These are phyloP conservation scores for Zygotorulaspora mrakii DNA, from an alignment of 1,139 yeast genomes.

Conservation along the genomic window DNA sequence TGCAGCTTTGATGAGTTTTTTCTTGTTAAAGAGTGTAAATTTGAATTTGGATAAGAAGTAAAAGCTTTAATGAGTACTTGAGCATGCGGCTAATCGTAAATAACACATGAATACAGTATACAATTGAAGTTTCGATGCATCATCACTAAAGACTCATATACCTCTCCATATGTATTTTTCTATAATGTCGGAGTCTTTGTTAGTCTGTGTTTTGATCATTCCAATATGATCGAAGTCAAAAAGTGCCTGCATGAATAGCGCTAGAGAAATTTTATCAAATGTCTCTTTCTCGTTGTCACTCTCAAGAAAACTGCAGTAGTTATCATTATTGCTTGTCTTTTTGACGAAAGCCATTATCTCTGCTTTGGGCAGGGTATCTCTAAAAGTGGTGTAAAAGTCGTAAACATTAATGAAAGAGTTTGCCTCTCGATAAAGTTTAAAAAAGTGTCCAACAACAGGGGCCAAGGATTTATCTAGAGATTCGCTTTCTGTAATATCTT, in stretches of 20 bases:
- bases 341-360: conserved; percentile 40
- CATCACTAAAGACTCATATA: conserved; percentile 32
- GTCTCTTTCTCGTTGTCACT: conserved; percentile 33
- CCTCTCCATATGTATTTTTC: conserved; percentile 63
- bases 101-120: not conserved
- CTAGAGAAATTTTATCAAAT: conserved; percentile 52
- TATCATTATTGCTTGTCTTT: conserved; percentile 26
- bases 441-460: conserved; percentile 57
- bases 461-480: conserved; percentile 35
- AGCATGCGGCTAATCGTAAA: conserved; percentile 2
- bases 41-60: conserved; percentile 16
- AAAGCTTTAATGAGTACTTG: not conserved
- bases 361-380: conserved; percentile 47
- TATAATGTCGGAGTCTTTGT: conserved; percentile 48
- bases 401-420: conserved; percentile 67
- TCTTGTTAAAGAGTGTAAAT: conserved; percentile 40
- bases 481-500: conserved; percentile 9
- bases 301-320: conserved; percentile 26
- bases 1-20: conserved; percentile 56
- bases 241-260: conserved; percentile 57
- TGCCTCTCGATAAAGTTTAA: conserved; percentile 75
- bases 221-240: conserved; percentile 55
- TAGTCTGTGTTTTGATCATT: conserved; percentile 45
- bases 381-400: conserved; percentile 74
- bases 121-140: not conserved